Base-by-base conservation (phyloP, 1,139 yeast species). In the Hemisphaericaspora xylanilytica region DNA sequence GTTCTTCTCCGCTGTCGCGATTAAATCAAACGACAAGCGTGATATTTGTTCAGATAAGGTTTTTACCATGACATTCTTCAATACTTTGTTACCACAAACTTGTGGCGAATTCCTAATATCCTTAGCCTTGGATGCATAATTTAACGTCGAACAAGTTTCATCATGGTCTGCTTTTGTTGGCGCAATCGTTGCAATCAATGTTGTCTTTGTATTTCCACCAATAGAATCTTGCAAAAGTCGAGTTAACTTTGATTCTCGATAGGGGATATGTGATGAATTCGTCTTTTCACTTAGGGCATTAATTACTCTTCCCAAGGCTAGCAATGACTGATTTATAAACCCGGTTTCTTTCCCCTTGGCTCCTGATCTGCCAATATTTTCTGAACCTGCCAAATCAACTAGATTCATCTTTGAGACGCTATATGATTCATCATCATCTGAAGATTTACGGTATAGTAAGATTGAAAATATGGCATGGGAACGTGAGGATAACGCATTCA, bases 281-380 rank as follows among this genome's bases (percentile, higher is more conserved):
- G 16, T 11, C 26, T 17, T 51, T 28, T 59, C 72, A 37, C 70
- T 61, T 34, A 88, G 68, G 1, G 85, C 73, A 53, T 82, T 87
- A 29, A 89, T 88, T 1, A 89, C 96, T 39, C 95, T 67, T 0
- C 96, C 97, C 35, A 89, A 70, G 0, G 96, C 83, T 28, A 88
- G 63, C 41, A 89, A 68, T 45, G 92, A 82, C 58, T 87, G 94
- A 58, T 89, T 89, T 38, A 89, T 89, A 51, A 83, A 77, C 2
- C 95, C 96, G 2, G 96, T 96, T 58, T 87, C 96, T 48, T 86
- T 78, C 0, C 95, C 95, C 2, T 80, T 73, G 0, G 95, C 92
- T 1, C 96, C 96, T 0, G 95, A 84, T 42, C 87, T 67, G 44
- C 71, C 78, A 36, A 88, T 81, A 52, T 87, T 86, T 57, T 85